Percentiles rank a stretch among this genome's conserved stretches.
These are phyloP conservation scores for Chaetomium olivaceum DNA, from an alignment of 2,329 filamentous ascomycete genomes.

Conservation along the genomic window DNA sequence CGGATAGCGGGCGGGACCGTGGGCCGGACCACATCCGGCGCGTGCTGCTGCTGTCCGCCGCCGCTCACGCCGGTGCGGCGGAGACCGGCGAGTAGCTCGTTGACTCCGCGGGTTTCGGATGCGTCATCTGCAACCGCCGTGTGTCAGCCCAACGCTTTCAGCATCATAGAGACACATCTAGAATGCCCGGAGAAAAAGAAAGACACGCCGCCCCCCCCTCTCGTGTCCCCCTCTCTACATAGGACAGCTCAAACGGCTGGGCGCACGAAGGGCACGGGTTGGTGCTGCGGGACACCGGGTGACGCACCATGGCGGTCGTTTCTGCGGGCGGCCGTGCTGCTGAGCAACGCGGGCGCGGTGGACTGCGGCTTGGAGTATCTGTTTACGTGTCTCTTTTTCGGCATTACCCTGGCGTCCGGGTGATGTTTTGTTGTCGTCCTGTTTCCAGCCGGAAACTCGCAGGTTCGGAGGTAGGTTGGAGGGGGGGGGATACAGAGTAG, in stretches of 20 bases:
- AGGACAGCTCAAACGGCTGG: slow-evolving; percentile 3
- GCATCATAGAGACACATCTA: not conserved
- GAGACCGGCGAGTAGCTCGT: slow-evolving; percentile 59
- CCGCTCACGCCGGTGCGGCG: slow-evolving; percentile 48
- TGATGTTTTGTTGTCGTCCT: not conserved
- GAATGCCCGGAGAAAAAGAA: not conserved
- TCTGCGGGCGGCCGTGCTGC: slow-evolving; percentile 36
- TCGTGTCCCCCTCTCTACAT: not conserved
- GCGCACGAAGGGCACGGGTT: slow-evolving; percentile 6
- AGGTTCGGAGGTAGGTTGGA: not conserved
- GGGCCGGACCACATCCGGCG: slow-evolving; percentile 39
- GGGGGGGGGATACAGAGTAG: not conserved
- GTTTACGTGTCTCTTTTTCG: slow-evolving; percentile 61
- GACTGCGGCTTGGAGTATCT: slow-evolving; percentile 61
- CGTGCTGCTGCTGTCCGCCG: slow-evolving; percentile 15
- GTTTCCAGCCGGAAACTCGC: not conserved
- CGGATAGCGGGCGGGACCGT: slow-evolving; percentile 61
- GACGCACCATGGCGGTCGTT: slow-evolving; percentile 27
- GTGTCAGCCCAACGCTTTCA: not conserved
- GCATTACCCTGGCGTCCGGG: slow-evolving; percentile 46
- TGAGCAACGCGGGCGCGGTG: slow-evolving; percentile 53
- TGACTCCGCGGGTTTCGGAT: slow-evolving; percentile 50
- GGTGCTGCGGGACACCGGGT: slow-evolving; percentile 19
- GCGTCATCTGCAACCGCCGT: slow-evolving; percentile 12
- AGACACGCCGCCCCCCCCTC: not conserved